phyloP scores from a whole-genome alignment of 2,329 filamentous ascomycete genomes.

The Talaromyces pinophilus region DNA sequence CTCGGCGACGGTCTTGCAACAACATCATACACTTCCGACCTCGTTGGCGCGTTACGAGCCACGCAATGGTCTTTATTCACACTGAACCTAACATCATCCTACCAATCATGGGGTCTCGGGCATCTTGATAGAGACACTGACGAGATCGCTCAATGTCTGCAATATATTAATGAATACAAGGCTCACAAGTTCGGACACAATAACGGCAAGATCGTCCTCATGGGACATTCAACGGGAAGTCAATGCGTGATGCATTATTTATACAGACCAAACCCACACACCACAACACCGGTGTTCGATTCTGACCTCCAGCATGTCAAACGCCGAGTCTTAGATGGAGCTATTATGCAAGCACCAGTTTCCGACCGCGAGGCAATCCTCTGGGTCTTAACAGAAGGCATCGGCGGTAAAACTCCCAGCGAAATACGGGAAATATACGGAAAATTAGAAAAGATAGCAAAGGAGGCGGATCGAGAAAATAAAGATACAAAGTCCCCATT shows the following conservation, averaged over 20 bases:
- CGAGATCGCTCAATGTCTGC: constrained; percentile 20
- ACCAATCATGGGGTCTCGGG: constrained; percentile 17
- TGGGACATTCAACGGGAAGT: constrained; percentile 64
- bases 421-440: constrained; percentile 51
- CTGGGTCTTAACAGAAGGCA: constrained; percentile 38
- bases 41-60: constrained; percentile 45
- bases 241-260: constrained; percentile 64
- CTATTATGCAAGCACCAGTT: constrained; percentile 71
- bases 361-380: constrained; percentile 68
- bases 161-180: constrained; percentile 22
- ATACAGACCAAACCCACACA: constrained; percentile 33
- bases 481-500: not conserved
- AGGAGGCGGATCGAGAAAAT: not conserved
- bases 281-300: constrained; percentile 26
- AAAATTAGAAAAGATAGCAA: constrained; percentile 33
- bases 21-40: constrained; percentile 55
- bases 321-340: constrained; percentile 61
- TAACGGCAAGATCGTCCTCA: constrained; percentile 55
- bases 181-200: constrained; percentile 29
- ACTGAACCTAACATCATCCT: constrained; percentile 46
- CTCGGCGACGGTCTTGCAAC: constrained; percentile 70
- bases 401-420: constrained; percentile 26
- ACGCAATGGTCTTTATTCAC: constrained; percentile 43
- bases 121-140: constrained; percentile 19
- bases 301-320: constrained; percentile 34